Conservation (phyloP, 805 yeast species). For the Yamadazyma phyllophila region DNA sequence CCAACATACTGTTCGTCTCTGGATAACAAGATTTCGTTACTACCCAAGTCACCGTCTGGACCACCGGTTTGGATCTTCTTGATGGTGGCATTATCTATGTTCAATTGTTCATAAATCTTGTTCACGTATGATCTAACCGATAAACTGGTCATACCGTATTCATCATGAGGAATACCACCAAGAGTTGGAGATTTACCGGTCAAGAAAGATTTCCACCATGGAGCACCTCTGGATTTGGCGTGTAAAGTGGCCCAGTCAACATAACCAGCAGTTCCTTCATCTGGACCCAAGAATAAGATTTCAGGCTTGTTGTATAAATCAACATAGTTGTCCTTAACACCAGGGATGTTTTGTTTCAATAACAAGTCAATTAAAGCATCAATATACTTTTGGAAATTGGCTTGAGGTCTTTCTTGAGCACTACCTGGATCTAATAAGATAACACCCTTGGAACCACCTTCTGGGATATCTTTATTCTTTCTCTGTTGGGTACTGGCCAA, state of each 20-base stretch:
- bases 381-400: conserved; percentile 88
- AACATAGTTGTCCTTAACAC: conserved; percentile 77
- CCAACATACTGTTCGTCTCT: conserved; percentile 82
- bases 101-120: conserved; percentile 77
- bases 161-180: conserved; percentile 99
- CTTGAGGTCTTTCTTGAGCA: conserved; percentile 75
- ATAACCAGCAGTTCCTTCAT: conserved; percentile 94
- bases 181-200: conserved; percentile 90
- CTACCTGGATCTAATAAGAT: conserved; percentile 76
- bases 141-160: conserved; percentile 94
- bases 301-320: conserved; percentile 83
- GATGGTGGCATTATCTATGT: conserved; percentile 56
- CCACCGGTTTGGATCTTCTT: conserved; percentile 96
- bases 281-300: conserved; percentile 97
- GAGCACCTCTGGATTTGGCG: conserved; percentile 88
- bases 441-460: conserved; percentile 98
- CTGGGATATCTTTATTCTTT: conserved; percentile 97
- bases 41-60: conserved; percentile 97
- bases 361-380: conserved; percentile 87
- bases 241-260: conserved; percentile 98
- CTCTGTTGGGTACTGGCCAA: conserved; percentile 95
- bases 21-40: conserved; percentile 89
- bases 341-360: conserved; percentile 65
- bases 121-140: conserved; percentile 91
- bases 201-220: conserved; percentile 98